These are phyloP conservation scores for Pyrenophora tritici-repentis DNA, from an alignment of 2,329 filamentous ascomycete species.

Conservation along the genomic window DNA sequence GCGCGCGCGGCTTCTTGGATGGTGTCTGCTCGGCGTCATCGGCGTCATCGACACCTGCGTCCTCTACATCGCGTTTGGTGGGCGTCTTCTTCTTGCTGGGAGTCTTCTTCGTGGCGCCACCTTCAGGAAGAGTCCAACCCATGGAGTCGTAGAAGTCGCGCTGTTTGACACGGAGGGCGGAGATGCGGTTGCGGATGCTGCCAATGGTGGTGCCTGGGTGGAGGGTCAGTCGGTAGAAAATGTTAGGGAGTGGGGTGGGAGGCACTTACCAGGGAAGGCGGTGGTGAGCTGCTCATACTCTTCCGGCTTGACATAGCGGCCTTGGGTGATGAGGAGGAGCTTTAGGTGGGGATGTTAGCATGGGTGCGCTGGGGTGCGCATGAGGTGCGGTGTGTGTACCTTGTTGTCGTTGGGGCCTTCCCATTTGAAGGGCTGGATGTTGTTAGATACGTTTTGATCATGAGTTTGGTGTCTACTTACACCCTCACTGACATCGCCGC, in stretches of 20 bases:
- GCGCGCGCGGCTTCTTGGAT: not conserved
- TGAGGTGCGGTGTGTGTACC: not conserved
- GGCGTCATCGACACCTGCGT: slow-evolving; percentile 6
- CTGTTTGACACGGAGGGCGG: slow-evolving; percentile 15
- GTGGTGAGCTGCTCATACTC: slow-evolving; percentile 22
- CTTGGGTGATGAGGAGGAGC: slow-evolving; percentile 28
- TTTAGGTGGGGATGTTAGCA: slow-evolving; percentile 13
- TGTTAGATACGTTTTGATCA: no score
- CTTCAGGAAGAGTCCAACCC: slow-evolving; percentile 18
- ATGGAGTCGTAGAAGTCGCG: slow-evolving; percentile 19
- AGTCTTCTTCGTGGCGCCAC: slow-evolving; percentile 9
- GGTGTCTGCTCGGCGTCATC: slow-evolving; percentile 16
- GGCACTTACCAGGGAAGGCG: slow-evolving; percentile 20
- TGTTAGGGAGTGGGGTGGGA: not conserved
- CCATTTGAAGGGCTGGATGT: slow-evolving; percentile 17
- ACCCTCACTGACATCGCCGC: not conserved
- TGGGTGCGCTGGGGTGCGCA: slow-evolving; percentile 27
- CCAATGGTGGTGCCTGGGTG: slow-evolving; percentile 12
- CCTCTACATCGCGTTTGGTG: not conserved
- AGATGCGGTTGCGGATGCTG: slow-evolving; percentile 25
- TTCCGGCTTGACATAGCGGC: slow-evolving; percentile 16
- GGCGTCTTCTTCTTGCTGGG: slow-evolving; percentile 1
- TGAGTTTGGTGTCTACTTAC: not conserved
- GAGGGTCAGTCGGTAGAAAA: not conserved
- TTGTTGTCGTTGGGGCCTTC: slow-evolving; percentile 21